A percentile compares a stretch with the other conserved stretches of the same genome.
Evolutionary conservation across 768 basidiomycete genomes (phyloP).

Genomic region (Rossbeevera mucosa): DNA sequence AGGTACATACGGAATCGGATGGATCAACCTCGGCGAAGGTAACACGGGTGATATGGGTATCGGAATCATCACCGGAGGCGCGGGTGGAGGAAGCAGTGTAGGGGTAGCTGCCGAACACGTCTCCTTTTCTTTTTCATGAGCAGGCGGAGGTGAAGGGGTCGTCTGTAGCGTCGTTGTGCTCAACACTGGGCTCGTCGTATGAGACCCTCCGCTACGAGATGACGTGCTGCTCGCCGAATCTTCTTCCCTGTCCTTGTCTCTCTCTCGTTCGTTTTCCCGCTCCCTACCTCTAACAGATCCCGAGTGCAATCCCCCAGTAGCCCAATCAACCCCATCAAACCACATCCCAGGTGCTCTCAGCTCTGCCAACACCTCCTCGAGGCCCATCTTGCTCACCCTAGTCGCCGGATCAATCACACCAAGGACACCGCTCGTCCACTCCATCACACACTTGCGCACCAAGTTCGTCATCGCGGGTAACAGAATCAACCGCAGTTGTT

Average conservation of each 20-base stretch:
- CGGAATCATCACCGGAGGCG: conserved; percentile 16
- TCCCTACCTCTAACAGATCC: conserved; percentile 26
- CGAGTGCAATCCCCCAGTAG: conserved; percentile 21
- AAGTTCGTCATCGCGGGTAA: conserved; percentile 66
- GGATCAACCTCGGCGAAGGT: conserved; percentile 55
- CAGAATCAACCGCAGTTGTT: conserved; percentile 56
- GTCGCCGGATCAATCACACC: conserved; percentile 50
- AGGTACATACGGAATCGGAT: conserved; percentile 68
- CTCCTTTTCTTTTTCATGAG: conserved; percentile 34
- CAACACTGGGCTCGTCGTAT: conserved; percentile 66
- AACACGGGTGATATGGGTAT: conserved; percentile 55
- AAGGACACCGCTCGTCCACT: conserved; percentile 44
- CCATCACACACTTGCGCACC: conserved; percentile 60
- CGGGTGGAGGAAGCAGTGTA: not conserved
- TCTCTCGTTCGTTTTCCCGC: conserved; percentile 30
- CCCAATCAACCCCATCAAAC: conserved; percentile 73
- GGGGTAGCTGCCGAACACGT: conserved; percentile 13
- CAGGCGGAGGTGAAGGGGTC: conserved; percentile 71
- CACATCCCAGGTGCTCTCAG: conserved; percentile 58
- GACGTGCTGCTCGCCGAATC: conserved; percentile 45
- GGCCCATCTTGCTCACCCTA: conserved; percentile 48
- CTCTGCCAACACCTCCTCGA: conserved; percentile 57
- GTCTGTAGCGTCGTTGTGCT: conserved; percentile 72
- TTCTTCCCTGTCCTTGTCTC: conserved; percentile 34
- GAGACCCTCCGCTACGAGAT: conserved; percentile 49